These are phyloP conservation scores for Cladochytrium replicatum DNA, from an alignment of 192 early-diverging fungal species.

Conservation along the genomic window DNA sequence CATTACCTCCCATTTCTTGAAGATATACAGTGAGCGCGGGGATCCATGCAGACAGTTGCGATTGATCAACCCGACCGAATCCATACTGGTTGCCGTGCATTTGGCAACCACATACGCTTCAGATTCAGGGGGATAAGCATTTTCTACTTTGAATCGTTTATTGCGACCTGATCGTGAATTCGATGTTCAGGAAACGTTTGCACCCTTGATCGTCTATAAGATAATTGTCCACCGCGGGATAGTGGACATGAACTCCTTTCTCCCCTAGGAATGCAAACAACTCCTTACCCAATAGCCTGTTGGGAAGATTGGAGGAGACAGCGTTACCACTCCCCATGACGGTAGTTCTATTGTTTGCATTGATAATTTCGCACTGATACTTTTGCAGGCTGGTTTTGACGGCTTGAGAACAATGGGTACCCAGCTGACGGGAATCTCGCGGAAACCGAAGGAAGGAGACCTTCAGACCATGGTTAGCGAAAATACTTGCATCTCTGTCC, in stretches of 20 bases:
- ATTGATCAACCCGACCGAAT: constrained; percentile 51
- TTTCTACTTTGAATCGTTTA: not conserved
- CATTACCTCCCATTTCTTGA: constrained; percentile 19
- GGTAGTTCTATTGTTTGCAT: not conserved
- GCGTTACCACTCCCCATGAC: not conserved
- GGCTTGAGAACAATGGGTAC: constrained; percentile 50
- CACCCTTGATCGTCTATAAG: constrained; percentile 52
- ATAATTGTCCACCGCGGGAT: constrained; percentile 42
- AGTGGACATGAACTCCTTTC: constrained; percentile 51
- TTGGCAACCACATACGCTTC: constrained; percentile 41
- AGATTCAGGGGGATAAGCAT: constrained; percentile 43
- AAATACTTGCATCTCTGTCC: no score
- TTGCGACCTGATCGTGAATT: not conserved
- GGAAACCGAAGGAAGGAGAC: not conserved
- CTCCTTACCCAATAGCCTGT: constrained; percentile 27
- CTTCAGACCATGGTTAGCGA: no score
- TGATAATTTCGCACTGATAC: not conserved
- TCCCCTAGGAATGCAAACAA: constrained; percentile 30
- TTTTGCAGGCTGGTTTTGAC: constrained; percentile 37
- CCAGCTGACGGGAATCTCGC: not conserved
- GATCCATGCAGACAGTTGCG: constrained; percentile 37
- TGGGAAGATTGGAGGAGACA: constrained; percentile 10
- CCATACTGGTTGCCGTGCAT: constrained; percentile 36
- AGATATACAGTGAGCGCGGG: constrained; percentile 42
- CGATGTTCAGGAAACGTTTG: constrained; percentile 29